These are phyloP conservation scores for Paracoccidioides brasiliensis DNA, from an alignment of 2,329 filamentous ascomycete genomes.

Conservation along the genomic window DNA sequence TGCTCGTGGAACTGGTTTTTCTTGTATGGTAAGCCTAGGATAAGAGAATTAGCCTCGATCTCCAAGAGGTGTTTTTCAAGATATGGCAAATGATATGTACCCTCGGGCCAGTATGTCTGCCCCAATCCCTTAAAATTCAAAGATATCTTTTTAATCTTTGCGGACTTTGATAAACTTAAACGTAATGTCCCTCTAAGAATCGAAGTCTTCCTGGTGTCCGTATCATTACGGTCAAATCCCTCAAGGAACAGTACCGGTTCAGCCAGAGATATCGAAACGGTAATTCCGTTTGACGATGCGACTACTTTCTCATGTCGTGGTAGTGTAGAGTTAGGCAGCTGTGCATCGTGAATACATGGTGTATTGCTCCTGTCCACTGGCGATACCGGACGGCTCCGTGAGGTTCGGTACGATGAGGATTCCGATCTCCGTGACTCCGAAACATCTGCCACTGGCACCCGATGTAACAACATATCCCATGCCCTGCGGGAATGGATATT, in stretches of 20 bases:
- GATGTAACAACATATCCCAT: conserved; percentile 21
- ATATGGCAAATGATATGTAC: conserved; percentile 23
- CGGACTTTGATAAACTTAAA: conserved; percentile 70
- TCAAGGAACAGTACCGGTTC: conserved; percentile 38
- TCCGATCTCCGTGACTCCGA: not conserved
- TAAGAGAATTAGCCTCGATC: not conserved
- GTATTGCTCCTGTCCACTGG: conserved; percentile 14
- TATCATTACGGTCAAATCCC: conserved; percentile 36
- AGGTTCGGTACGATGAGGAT: not conserved
- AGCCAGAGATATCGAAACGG: conserved; percentile 34
- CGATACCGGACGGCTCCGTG: not conserved
- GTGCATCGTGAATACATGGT: conserved; percentile 10
- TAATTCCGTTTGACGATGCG: conserved; percentile 36
- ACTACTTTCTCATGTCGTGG: conserved; percentile 34
- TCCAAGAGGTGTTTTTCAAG: not conserved
- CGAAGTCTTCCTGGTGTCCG: conserved; percentile 54
- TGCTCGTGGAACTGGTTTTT: conserved; percentile 76
- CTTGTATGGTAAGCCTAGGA: conserved; percentile 63
- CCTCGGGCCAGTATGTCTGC: conserved; percentile 91
- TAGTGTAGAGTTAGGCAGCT: conserved; percentile 20
- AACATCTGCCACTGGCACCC: conserved; percentile 7
- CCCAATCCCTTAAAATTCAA: conserved; percentile 76
- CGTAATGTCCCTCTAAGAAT: conserved; percentile 76
- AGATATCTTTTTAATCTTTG: conserved; percentile 85
- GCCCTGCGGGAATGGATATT: conserved; percentile 21